Evolutionary conservation across 2,329 filamentous ascomycete genomes (phyloP).

Genomic region (Paracamarosporium sp.): DNA sequence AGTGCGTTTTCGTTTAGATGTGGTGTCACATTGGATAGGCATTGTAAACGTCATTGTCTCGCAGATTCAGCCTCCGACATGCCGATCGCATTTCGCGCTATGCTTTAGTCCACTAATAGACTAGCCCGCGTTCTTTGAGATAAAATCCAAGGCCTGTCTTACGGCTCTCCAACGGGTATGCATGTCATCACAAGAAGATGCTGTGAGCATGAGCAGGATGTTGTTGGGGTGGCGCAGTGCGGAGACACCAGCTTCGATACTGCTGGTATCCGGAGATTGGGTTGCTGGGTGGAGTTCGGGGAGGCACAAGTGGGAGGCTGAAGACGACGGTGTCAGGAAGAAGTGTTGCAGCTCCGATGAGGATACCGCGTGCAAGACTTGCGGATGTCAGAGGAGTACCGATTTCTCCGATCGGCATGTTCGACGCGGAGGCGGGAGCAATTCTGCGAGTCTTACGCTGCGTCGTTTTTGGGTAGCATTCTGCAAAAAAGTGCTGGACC

Average conservation of each 20-base stretch:
- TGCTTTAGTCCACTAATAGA: neutral
- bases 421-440: neutral
- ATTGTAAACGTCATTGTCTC: conserved; percentile 2
- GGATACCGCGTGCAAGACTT: neutral
- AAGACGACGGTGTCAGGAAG: neutral
- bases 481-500: neutral
- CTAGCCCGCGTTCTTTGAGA: neutral
- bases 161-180: conserved; percentile 5
- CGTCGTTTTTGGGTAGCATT: neutral
- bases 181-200: neutral
- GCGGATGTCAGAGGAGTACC: neutral
- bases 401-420: neutral
- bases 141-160: neutral
- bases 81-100: neutral
- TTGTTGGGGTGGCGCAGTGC: neutral
- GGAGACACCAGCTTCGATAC: neutral
- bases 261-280: neutral
- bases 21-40: neutral
- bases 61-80: conserved; percentile 2
- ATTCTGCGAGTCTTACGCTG: too few species aligned
- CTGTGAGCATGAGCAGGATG: neutral
- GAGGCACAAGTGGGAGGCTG: neutral
- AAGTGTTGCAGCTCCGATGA: neutral
- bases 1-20: conserved; percentile 1
- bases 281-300: neutral